Conservation (phyloP, 495 filamentous ascomycete genomes). For the Aspergillus heteromorphus region DNA sequence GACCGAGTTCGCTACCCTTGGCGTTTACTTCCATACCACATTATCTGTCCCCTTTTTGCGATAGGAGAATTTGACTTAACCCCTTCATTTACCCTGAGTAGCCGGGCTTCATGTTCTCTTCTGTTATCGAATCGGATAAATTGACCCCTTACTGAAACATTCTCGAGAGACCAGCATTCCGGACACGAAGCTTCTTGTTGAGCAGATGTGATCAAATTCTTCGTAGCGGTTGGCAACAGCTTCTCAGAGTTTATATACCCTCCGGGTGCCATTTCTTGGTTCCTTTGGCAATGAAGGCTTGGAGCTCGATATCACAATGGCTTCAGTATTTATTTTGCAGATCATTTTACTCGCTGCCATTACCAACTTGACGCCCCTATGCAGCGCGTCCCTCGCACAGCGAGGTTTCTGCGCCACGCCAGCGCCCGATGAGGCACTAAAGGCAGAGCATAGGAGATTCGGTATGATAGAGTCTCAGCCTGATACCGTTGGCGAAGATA, state of each 20-base stretch:
- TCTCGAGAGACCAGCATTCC: constrained; percentile 3
- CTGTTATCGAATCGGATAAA: background rate
- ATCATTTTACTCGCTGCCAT: constrained; percentile 17
- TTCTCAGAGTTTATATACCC: constrained; percentile 3
- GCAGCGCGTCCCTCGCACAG: constrained; percentile 13
- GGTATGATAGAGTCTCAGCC: constrained; percentile 12
- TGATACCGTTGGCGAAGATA: constrained; percentile 12
- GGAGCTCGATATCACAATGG: constrained; percentile 20
- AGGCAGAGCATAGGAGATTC: constrained; percentile 24
- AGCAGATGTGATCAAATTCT: constrained; percentile 7
- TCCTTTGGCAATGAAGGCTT: background rate
- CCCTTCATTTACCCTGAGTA: background rate
- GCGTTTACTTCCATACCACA: background rate
- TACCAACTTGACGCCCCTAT: constrained; percentile 15
- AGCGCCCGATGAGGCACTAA: constrained; percentile 27
- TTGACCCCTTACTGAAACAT: constrained; percentile 14
- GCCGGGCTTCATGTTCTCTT: background rate
- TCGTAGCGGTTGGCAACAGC: constrained; percentile 11
- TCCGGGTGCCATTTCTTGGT: background rate
- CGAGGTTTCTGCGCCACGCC: constrained; percentile 37
- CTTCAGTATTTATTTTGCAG: constrained; percentile 16
- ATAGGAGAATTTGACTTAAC: background rate
- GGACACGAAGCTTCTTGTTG: background rate
- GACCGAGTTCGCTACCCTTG: background rate
- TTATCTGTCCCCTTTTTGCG: background rate